These are phyloP conservation scores for Anthoceros angustus DNA, from an alignment of 225 moss, liverwort and hornwort genomes.

Conservation along the genomic window DNA sequence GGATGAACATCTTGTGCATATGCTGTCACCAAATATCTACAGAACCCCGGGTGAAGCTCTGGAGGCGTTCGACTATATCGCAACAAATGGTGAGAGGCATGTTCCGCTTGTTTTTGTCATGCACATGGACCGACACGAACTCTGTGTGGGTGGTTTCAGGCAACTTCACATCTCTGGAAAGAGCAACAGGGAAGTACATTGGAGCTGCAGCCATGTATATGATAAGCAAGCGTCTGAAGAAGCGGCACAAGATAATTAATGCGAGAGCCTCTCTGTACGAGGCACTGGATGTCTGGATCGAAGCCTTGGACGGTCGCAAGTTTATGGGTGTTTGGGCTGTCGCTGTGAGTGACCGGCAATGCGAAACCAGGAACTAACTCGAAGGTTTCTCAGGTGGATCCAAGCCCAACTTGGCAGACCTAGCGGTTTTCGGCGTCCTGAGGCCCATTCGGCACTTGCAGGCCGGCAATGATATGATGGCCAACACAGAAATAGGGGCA, in stretches of 20 bases:
- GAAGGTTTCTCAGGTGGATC: conserved; percentile 41
- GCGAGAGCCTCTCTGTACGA: conserved; percentile 63
- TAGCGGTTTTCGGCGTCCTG: conserved; percentile 90
- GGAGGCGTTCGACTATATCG: conserved; percentile 87
- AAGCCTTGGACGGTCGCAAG: conserved; percentile 60
- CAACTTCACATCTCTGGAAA: conserved; percentile 74
- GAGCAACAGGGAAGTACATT: conserved; percentile 72
- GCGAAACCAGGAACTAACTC: background rate
- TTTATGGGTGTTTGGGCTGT: conserved; percentile 43
- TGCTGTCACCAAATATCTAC: conserved; percentile 93
- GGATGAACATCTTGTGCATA: conserved; percentile 80
- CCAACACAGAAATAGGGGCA: conserved; percentile 54
- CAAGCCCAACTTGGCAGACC: conserved; percentile 85
- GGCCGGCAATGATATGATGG: conserved; percentile 68
- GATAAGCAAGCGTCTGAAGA: conserved; percentile 85
- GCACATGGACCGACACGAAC: background rate
- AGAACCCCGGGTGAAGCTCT: conserved; percentile 72
- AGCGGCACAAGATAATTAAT: conserved; percentile 67
- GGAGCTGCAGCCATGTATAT: conserved; percentile 98
- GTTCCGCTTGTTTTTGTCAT: background rate
- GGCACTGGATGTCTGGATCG: conserved; percentile 71
- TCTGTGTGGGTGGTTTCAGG: conserved; percentile 27
- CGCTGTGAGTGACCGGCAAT: background rate
- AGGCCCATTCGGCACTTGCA: conserved; percentile 64
- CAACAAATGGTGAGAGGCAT: conserved; percentile 51